Conservation (phyloP, 768 basidiomycete species). For the Rhizopogon roseolus region DNA sequence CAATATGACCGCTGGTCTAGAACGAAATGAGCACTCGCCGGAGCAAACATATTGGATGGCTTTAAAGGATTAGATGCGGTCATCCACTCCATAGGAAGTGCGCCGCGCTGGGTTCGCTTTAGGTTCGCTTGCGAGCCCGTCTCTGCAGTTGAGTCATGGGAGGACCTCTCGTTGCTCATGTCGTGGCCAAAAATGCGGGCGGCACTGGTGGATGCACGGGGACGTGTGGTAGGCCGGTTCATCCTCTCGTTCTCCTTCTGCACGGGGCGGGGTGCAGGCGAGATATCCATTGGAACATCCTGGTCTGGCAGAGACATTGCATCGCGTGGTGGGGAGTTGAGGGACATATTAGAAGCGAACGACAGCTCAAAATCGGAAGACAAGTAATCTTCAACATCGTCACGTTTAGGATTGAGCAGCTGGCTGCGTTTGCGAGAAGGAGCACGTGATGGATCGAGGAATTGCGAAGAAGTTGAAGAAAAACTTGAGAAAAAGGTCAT, state of each 20-base stretch:
- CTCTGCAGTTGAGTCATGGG: constrained; percentile 26
- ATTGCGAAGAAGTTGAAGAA: constrained; percentile 37
- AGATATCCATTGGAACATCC: constrained; percentile 77
- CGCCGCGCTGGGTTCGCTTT: constrained; percentile 59
- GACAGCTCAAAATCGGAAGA: constrained; percentile 79
- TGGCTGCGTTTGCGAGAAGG: constrained; percentile 48
- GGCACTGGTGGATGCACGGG: constrained; percentile 62
- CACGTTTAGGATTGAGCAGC: constrained; percentile 33
- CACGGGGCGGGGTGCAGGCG: constrained; percentile 48
- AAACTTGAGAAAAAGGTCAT: constrained; percentile 53
- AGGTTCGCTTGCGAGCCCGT: constrained; percentile 32
- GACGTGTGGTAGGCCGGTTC: constrained; percentile 36
- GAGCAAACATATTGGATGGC: constrained; percentile 20
- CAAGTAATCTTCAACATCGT: constrained; percentile 61
- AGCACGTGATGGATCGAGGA: constrained; percentile 34
- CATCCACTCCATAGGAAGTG: constrained; percentile 62
- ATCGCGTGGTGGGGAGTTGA: constrained; percentile 63
- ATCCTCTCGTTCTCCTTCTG: constrained; percentile 24
- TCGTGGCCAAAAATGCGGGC: constrained; percentile 72
- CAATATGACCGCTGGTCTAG: neutral
- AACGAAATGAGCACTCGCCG: constrained; percentile 16
- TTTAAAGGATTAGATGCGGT: constrained; percentile 21
- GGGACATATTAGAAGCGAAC: constrained; percentile 78
- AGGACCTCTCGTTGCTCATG: constrained; percentile 51
- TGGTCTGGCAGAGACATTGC: constrained; percentile 43